Evolutionary conservation across 1,139 yeast species (phyloP), one percentile per base, ranked within the genome.

Genomic region (Kodamaea arcana): DNA sequence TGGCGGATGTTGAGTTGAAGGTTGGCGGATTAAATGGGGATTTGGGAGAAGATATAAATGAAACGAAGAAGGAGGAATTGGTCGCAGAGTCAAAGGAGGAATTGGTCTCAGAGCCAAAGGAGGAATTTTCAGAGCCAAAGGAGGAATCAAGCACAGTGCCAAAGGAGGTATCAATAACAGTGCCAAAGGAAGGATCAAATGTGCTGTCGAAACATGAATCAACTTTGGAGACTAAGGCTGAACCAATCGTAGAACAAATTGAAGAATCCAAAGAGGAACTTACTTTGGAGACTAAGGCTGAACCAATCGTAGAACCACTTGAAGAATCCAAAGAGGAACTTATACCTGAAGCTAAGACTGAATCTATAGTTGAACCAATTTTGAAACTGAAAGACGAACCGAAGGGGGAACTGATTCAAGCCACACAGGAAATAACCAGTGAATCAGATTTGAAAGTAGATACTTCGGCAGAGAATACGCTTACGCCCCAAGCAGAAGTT

Each of bases 21-120:
- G n/a, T n/a, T n/a, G n/a, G n/a, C n/a, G n/a, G n/a, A n/a, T n/a
- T n/a, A n/a, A n/a, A n/a, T n/a, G n/a, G n/a, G n/a, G n/a, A n/a
- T n/a, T n/a, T n/a, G n/a, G n/a, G n/a, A n/a, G n/a, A n/a, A n/a
- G n/a, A n/a, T n/a, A n/a, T n/a, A n/a, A n/a, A n/a, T n/a, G n/a
- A n/a, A n/a, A n/a, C n/a, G n/a, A n/a, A n/a, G n/a, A n/a, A n/a
- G n/a, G n/a, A n/a, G n/a, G n/a, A n/a, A n/a, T n/a, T 12, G 10
- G 22, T 18, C 15, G 14, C 11, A 15, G 17, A 29, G 20, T 13
- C 24, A 25, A 27, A 35, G 15, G 26, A 5, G n/a, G 14, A 30
- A n/a, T 10, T 27, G 28, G 32, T 40, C 27, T 37, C 51, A 43
- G 41, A 45, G 40, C 31, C 48, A 35, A 32, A 50, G 42, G 42